Base-by-base conservation (phyloP, 2,329 filamentous ascomycete species). In the Fusarium nodosum region DNA sequence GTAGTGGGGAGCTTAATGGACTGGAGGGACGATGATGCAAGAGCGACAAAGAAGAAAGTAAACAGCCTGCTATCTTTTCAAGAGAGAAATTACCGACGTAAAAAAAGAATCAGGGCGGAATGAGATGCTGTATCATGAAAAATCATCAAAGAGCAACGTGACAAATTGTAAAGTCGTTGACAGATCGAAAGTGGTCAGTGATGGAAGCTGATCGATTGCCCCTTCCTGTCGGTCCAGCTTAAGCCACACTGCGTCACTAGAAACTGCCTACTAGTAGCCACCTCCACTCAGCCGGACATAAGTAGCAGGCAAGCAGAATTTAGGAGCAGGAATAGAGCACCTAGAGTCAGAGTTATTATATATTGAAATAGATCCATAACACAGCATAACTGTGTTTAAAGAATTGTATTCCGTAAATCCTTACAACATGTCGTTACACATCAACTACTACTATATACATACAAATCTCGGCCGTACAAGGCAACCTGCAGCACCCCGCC, bases 201-300 rank as follows among this genome's bases (percentile, higher is more conserved):
- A 77, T 78, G 77, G 77, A 78, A 78, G 65, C 74, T 70, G 53
- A 66, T 64, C 72, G 76, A 76, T 63, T 56, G 48, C 47, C 47
- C 31, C 33, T 65, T 30, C 62, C 33, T 20, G 39, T 48, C 60
- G 31, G 22, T 51, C 42, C 61, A 66, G 71, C 68, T 74, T 58
- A 60, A 70, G 72, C 72, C 72, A 74, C 71, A 74, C 47, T 74
- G 72, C 72, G 70, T 74, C 72, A 74, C 72, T 36, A 46, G 18
- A 30, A 36, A 66, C 33, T n/a, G n/a, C 36, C 36, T 18, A 36
- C 33, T 33, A 16, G 33, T 38, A 71, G 68, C 72, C 66, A 74
- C 72, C 68, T 69, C 72, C 70, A 72, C 72, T 42, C 39, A 36
- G 38, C 61, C 61, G 60, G 22, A 24, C 33, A 20, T 39, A 33